Conservation (phyloP, 208 protist genomes). For the Willaertia magna region DNA sequence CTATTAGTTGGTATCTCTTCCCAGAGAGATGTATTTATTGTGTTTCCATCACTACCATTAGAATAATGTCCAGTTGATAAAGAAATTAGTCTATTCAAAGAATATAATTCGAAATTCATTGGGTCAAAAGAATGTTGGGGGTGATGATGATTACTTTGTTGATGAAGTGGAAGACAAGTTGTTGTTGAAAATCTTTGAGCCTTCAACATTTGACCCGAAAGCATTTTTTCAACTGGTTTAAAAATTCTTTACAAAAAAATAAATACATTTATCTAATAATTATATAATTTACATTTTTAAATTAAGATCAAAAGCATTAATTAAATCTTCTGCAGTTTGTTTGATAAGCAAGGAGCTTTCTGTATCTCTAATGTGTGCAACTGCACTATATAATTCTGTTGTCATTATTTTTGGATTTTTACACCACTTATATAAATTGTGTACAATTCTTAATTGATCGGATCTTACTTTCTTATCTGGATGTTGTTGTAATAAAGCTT, state of each 20-base stretch:
- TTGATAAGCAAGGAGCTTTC: neutral
- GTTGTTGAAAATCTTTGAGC: too few species aligned
- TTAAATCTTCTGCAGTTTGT: neutral
- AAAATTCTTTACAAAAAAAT: too few species aligned
- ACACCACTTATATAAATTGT: neutral
- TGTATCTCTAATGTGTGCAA: neutral
- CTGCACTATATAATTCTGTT: neutral
- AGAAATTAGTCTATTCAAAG: neutral
- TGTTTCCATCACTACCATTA: neutral
- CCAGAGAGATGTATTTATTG: neutral
- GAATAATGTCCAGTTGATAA: neutral
- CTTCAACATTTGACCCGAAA: too few species aligned
- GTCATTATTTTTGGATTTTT: neutral
- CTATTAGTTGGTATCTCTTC: neutral
- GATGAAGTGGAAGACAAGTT: too few species aligned
- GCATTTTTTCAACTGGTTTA: too few species aligned
- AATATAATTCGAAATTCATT: neutral
- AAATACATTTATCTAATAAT: too few species aligned
- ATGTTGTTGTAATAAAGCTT: neutral
- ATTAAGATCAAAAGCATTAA: conserved; percentile 2
- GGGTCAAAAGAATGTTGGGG: too few species aligned
- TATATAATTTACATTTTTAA: neutral
- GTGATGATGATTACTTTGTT: too few species aligned
- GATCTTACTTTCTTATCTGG: neutral
- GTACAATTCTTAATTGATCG: neutral